Percentiles rank a stretch among this genome's conserved stretches.
Evolutionary conservation across 352 stramenopile genomes (phyloP).

Genomic region (Pythium angustatum): DNA sequence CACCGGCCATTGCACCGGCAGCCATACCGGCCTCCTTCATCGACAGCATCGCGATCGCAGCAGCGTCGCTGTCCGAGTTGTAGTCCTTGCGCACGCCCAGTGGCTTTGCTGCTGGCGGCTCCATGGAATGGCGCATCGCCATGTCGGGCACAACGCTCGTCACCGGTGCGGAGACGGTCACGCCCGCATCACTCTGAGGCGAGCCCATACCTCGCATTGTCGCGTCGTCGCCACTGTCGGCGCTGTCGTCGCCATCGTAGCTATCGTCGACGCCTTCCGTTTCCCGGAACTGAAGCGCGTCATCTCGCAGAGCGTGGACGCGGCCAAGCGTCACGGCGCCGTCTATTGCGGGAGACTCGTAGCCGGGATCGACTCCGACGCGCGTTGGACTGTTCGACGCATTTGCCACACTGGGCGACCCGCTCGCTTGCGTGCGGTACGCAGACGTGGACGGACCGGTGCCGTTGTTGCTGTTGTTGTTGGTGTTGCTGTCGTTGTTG

Average conservation of each 20-base stretch:
- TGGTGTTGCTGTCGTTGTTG: conserved; percentile 4
- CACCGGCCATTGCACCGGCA: not conserved
- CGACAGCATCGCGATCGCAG: conserved; percentile 75
- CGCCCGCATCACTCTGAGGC: conserved; percentile 11
- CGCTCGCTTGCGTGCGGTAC: not conserved
- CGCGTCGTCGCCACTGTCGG: conserved; percentile 31
- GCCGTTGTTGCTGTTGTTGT: not conserved
- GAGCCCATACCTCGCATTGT: conserved; percentile 16
- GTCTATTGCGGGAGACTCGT: conserved; percentile 42
- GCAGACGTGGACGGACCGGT: conserved; percentile 1
- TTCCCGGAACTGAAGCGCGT: conserved; percentile 69
- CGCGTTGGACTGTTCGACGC: conserved; percentile 21
- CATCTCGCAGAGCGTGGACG: conserved; percentile 74
- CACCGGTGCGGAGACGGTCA: not conserved
- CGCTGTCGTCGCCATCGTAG: conserved; percentile 43
- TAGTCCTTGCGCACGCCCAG: conserved; percentile 34
- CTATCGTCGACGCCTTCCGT: conserved; percentile 64
- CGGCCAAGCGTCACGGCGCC: conserved; percentile 68
- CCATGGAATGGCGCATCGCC: conserved; percentile 21
- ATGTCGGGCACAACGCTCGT: not conserved
- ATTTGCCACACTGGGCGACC: not conserved
- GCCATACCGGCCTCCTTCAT: conserved; percentile 63
- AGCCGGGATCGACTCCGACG: not conserved
- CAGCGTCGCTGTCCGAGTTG: conserved; percentile 78
- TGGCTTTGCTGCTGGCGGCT: not conserved